Evolutionary conservation across 2,329 filamentous ascomycete species (phyloP).

Genomic region (Sarocladium kiliense): DNA sequence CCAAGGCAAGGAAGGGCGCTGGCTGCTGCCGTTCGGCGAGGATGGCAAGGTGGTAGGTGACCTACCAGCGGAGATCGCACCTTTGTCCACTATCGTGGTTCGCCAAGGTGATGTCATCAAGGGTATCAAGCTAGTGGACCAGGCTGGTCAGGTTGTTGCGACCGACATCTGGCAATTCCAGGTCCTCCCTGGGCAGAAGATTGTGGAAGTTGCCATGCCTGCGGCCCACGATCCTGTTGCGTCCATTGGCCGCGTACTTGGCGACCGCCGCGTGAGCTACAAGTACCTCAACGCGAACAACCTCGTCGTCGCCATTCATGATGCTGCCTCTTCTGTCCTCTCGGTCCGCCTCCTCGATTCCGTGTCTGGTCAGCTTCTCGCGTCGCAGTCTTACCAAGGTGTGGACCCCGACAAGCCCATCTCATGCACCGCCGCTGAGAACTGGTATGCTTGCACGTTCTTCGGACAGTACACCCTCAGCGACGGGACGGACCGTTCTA

Average conservation of each 20-base stretch:
- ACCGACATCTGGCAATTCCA: conserved; percentile 68
- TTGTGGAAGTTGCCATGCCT: conserved; percentile 63
- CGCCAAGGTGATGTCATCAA: conserved; percentile 44
- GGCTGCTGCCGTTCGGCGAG: conserved; percentile 47
- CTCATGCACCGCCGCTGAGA: conserved; percentile 78
- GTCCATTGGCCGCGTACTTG: conserved; percentile 90
- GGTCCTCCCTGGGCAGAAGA: conserved; percentile 58
- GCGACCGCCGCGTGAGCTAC: conserved; percentile 89
- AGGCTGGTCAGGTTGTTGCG: conserved; percentile 35
- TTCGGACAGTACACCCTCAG: conserved; percentile 55
- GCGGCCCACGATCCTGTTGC: conserved; percentile 81
- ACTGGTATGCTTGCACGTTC: conserved; percentile 90
- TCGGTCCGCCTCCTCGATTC: conserved; percentile 80
- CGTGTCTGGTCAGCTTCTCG: conserved; percentile 74
- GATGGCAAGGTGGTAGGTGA: conserved; percentile 42
- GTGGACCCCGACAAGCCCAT: conserved; percentile 72
- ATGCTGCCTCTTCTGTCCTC: conserved; percentile 53
- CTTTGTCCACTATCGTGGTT: conserved; percentile 51
- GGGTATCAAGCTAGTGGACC: conserved; percentile 46
- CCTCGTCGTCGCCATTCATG: conserved; percentile 66
- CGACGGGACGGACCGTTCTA: conserved; percentile 46
- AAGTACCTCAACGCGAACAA: conserved; percentile 93
- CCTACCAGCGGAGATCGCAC: conserved; percentile 39
- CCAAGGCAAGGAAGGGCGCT: conserved; percentile 45
- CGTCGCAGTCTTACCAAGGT: conserved; percentile 63